Conservation (phyloP, 2,329 filamentous ascomycete genomes). For the Aspergillus viridinutans region DNA sequence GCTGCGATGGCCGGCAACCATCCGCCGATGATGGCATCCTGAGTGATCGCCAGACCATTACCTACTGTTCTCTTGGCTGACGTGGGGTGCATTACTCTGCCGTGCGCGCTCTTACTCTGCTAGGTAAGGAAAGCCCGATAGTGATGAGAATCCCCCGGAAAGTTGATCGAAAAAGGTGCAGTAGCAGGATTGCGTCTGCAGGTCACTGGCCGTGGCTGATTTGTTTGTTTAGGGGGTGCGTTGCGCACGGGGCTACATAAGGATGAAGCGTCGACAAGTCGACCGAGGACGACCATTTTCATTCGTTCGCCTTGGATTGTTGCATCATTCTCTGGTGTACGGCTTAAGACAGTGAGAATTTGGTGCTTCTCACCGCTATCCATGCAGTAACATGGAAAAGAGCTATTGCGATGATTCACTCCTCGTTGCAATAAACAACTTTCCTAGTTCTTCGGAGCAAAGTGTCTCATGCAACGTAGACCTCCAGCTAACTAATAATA, state of each 20-base stretch:
- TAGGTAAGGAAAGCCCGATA: slow-evolving; percentile 11
- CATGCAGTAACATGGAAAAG: not conserved
- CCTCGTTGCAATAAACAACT: too few species aligned
- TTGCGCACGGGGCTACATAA: slow-evolving; percentile 21
- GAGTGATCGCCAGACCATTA: not conserved
- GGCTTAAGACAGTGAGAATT: not conserved
- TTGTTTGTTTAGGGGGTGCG: not conserved
- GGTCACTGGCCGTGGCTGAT: not conserved
- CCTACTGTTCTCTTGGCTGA: slow-evolving; percentile 1
- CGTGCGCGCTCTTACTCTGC: slow-evolving; percentile 5
- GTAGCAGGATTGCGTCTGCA: slow-evolving; percentile 4
- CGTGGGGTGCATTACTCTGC: not conserved
- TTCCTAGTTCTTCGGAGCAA: not conserved
- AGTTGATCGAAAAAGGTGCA: slow-evolving; percentile 4
- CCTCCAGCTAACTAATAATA: not conserved
- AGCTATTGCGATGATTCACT: too few species aligned
- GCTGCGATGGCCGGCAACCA: not conserved
- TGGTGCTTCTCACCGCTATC: not conserved
- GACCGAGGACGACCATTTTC: not conserved
- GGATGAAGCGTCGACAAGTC: slow-evolving; percentile 19
- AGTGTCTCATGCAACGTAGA: not conserved
- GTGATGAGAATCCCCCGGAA: slow-evolving; percentile 30
- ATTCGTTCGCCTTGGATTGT: not conserved
- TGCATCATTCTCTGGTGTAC: not conserved
- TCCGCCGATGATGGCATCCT: not conserved